phyloP scores from a whole-genome alignment of 352 stramenopile species.

The Globisporangium sylvaticum region DNA sequence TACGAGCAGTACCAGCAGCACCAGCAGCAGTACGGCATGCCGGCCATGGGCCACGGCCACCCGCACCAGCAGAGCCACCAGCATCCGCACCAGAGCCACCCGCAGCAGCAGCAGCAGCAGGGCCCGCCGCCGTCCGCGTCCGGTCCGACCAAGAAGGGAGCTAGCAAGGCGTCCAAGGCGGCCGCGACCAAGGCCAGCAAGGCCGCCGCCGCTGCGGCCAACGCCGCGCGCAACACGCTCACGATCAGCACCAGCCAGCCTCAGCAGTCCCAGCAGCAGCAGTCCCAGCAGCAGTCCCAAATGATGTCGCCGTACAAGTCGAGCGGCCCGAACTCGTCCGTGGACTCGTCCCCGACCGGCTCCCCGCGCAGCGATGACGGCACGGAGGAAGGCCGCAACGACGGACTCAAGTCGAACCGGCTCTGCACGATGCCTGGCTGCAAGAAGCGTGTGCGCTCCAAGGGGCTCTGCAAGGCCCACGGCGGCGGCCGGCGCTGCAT shows the following conservation, averaged over 20 bases:
- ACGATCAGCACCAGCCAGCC: conserved; percentile 14
- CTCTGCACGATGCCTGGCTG: conserved; percentile 80
- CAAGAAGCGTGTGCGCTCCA: conserved; percentile 82
- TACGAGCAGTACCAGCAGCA: conserved; percentile 63
- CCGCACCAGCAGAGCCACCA: conserved; percentile 17
- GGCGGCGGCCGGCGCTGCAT: conserved; percentile 75
- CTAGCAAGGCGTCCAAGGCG: not conserved
- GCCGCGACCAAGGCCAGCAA: conserved; percentile 11
- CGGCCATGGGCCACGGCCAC: conserved; percentile 29
- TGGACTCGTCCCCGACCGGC: conserved; percentile 12
- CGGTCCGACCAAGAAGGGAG: not conserved
- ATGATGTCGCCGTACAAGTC: conserved; percentile 8
- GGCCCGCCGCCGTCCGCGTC: not conserved
- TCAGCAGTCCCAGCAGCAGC: not conserved
- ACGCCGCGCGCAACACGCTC: conserved; percentile 13
- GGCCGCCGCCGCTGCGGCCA: conserved; percentile 2
- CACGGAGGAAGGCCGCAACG: conserved; percentile 29
- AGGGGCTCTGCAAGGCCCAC: conserved; percentile 83
- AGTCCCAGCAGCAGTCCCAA: not conserved
- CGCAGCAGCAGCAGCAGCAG: not conserved
- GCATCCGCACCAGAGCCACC: conserved; percentile 7
- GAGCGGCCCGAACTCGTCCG: conserved; percentile 11
- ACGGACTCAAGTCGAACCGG: conserved; percentile 75
- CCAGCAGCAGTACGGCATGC: conserved; percentile 36
- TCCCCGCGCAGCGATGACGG: conserved; percentile 18